Conservation (phyloP, 768 basidiomycete species). For the Pulveroboletus frians region DNA sequence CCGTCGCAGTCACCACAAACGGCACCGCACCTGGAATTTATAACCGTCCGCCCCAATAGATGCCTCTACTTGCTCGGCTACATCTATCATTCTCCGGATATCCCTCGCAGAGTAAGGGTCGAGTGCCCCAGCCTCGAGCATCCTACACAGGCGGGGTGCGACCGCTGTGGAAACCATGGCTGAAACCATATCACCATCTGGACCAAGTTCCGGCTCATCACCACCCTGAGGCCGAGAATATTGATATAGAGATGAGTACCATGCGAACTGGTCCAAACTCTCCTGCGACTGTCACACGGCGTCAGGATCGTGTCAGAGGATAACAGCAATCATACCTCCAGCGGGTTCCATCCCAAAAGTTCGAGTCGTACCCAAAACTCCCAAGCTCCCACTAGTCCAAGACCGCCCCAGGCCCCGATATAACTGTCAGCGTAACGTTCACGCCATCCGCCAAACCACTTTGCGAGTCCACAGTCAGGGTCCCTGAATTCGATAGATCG, state of each 20-base stretch:
- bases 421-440: conserved; percentile 76
- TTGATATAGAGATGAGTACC: conserved; percentile 74
- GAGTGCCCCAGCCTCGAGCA: conserved; percentile 74
- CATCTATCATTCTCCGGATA: conserved; percentile 59
- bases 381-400: conserved; percentile 85
- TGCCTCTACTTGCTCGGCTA: conserved; percentile 76
- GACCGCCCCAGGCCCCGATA: conserved; percentile 81
- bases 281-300: conserved; percentile 36
- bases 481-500: conserved; percentile 78
- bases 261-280: conserved; percentile 73
- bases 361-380: conserved; percentile 93
- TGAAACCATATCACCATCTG: conserved; percentile 83
- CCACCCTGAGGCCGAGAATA: conserved; percentile 57
- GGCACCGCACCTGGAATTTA: conserved; percentile 54
- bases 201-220: conserved; percentile 59
- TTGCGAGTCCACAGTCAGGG: conserved; percentile 66
- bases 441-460: conserved; percentile 69
- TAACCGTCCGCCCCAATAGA: conserved; percentile 58
- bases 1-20: not conserved
- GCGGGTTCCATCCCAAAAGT: conserved; percentile 81
- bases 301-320: conserved; percentile 2
- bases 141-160: conserved; percentile 65
- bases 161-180: conserved; percentile 84
- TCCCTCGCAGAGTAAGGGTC: conserved; percentile 73
- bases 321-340: conserved; percentile 50